Evolutionary conservation across 176 grass and related monocot species (phyloP).

Genomic region (Eleusine indica): DNA sequence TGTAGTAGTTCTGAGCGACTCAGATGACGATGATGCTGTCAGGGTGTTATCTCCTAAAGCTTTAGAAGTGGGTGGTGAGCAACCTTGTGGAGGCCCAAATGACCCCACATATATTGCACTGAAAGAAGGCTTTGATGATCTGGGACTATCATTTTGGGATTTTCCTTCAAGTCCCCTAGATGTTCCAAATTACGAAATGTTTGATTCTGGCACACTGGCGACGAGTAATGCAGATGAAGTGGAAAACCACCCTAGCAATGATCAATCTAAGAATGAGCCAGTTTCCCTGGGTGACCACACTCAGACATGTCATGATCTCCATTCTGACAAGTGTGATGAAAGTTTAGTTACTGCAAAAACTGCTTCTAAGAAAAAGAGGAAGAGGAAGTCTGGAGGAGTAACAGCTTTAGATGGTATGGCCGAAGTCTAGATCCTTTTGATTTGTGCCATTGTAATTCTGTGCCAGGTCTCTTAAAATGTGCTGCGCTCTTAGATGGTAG

Average conservation of each 20-base stretch:
- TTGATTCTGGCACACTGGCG: neutral
- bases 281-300: conserved; percentile 30
- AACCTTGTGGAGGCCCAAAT: conserved; percentile 33
- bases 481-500: neutral
- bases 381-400: conserved; percentile 21
- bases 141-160: conserved; percentile 68
- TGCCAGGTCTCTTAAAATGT: neutral
- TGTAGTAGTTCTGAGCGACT: conserved; percentile 83
- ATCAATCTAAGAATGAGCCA: conserved; percentile 31
- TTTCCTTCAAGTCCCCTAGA: conserved; percentile 40
- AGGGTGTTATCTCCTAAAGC: conserved; percentile 50
- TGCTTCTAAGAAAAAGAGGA: conserved; percentile 35
- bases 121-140: conserved; percentile 49
- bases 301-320: conserved; percentile 16
- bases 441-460: conserved; percentile 20
- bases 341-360: conserved; percentile 16
- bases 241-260: conserved; percentile 37
- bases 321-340: conserved; percentile 27
- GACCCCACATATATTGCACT: conserved; percentile 48
- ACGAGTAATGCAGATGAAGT: conserved; percentile 42
- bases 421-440: conserved; percentile 5
- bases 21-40: conserved; percentile 86
- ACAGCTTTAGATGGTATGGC: conserved; percentile 32
- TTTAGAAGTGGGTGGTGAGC: conserved; percentile 46
- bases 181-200: neutral